Percentiles rank a stretch among this genome's conserved stretches.
Conservation (phyloP, 208 protist species). For the Crithidia acanthocephali region DNA sequence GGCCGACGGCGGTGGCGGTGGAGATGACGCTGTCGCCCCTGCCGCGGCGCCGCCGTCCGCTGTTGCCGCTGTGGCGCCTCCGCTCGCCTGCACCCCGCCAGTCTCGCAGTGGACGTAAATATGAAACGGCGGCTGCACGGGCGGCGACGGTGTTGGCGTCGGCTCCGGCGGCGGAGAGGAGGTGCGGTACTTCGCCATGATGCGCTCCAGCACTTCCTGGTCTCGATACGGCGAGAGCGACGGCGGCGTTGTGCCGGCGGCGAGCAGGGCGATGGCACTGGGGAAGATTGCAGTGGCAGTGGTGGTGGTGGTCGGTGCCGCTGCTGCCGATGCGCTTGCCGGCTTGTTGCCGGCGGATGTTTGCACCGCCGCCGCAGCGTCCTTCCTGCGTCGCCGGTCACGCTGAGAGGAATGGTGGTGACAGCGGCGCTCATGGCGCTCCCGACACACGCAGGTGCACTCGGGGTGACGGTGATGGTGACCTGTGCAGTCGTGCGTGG, state of each 20-base stretch:
- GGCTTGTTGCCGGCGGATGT: neutral
- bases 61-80: constrained; percentile 2
- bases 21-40: neutral
- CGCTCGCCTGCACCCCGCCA: neutral
- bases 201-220: constrained; percentile 43
- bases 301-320: neutral
- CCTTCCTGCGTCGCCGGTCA: neutral
- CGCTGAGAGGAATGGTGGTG: constrained; percentile 1
- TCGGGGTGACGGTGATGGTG: neutral
- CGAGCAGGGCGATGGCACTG: constrained; percentile 18
- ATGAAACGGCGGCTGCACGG: constrained; percentile 22
- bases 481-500: neutral
- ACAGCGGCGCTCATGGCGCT: neutral
- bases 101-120: constrained; percentile 46
- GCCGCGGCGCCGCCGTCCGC: neutral
- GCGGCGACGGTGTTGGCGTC: neutral
- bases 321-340: neutral
- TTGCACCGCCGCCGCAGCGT: neutral
- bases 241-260: neutral
- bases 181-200: constrained; percentile 33
- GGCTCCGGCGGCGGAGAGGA: constrained; percentile 9
- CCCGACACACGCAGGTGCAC: neutral
- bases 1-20: neutral
- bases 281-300: neutral
- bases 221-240: constrained; percentile 38